Evolutionary conservation across 345 rosid genomes (phyloP), one percentile per base, ranked within the genome.

Genomic region (Eucalyptus erythrocorys): DNA sequence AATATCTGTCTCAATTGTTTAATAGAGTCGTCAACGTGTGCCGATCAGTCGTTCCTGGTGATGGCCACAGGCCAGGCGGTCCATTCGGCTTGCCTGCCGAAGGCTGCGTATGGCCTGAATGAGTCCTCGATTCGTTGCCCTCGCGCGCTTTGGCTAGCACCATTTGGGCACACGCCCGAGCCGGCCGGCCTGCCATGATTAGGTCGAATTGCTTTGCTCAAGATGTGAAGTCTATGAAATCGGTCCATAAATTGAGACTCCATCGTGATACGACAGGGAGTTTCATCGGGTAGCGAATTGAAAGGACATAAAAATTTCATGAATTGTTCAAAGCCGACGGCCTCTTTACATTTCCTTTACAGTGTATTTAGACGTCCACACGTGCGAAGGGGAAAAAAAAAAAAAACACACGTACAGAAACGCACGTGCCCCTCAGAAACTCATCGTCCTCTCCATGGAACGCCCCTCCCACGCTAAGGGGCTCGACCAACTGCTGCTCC

Each of bases 401-500:
- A 51, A 51, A 10, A 21, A 21, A 21, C 42, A 9, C 47, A 24
- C 2, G 82, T 11, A 10, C 82, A 15, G 82, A 42, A 2, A 47
- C 47, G 40, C 8, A 10, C 47, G 30, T 11, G 82, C 5, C 53
- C 50, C 48, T 91, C 89, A 92, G 34, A 86, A 87, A 34, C 91
- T 91, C 48, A 87, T 85, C 21, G 89, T 89, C 50, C 92, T 88
- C 87, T 49, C 57, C 86, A 90, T 26, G n/a, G 16, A 7, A 6
- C 48, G 40, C 30, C 86, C 43, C 43, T 84, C 42, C 48, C 32
- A 85, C 8, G 32, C 85, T 76, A 89, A 48, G 64, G 87, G 27
- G 64, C 64, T 80, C 16, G 89, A 91, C 82, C 90, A 89, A 84
- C 91, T 89, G 66, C 84, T 87, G 24, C 88, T 47, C 88, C 90